Percentiles rank a stretch among this genome's conserved stretches.
These are phyloP conservation scores for Calocybe cyanea DNA, from an alignment of 768 basidiomycete species.

Conservation along the genomic window DNA sequence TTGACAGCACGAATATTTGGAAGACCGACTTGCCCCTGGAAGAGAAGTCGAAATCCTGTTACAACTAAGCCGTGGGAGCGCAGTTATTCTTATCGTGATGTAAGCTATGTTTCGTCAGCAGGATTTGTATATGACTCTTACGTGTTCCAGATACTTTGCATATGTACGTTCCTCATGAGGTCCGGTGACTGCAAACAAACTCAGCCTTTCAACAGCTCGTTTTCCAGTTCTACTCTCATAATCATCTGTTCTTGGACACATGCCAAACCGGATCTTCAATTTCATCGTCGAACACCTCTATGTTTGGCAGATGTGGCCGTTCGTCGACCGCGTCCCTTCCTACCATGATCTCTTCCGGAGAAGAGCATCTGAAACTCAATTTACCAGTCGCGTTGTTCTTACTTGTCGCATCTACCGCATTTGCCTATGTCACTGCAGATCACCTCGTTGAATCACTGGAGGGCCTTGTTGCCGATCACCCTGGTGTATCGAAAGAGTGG, in stretches of 20 bases:
- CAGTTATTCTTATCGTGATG: conserved; percentile 43
- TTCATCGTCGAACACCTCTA: conserved; percentile 14
- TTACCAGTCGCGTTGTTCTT: conserved; percentile 28
- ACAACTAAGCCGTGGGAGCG: conserved; percentile 44
- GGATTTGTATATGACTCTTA: background rate
- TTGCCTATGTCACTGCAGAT: conserved; percentile 41
- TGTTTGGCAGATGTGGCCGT: conserved; percentile 5
- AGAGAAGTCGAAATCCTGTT: conserved; percentile 38
- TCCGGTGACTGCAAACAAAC: background rate
- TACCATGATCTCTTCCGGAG: conserved; percentile 14
- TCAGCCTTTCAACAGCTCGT: conserved; percentile 32
- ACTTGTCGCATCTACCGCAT: conserved; percentile 28
- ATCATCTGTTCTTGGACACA: conserved; percentile 38
- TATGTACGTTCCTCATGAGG: conserved; percentile 16
- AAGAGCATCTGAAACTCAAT: conserved; percentile 32
- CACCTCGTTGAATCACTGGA: conserved; percentile 37
- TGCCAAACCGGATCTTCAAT: conserved; percentile 21
- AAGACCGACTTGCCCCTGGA: conserved; percentile 28
- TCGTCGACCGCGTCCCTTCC: conserved; percentile 23
- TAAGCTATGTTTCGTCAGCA: conserved; percentile 19
- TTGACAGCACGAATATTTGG: conserved; percentile 31
- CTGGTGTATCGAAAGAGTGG: conserved; percentile 39
- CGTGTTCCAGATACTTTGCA: conserved; percentile 23
- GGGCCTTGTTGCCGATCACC: conserved; percentile 33
- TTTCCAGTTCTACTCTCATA: conserved; percentile 55